A percentile compares a stretch with the other conserved stretches of the same genome.
Evolutionary conservation across 2,329 filamentous ascomycete species (phyloP).

Genomic region (Tolypocladium tundrense): DNA sequence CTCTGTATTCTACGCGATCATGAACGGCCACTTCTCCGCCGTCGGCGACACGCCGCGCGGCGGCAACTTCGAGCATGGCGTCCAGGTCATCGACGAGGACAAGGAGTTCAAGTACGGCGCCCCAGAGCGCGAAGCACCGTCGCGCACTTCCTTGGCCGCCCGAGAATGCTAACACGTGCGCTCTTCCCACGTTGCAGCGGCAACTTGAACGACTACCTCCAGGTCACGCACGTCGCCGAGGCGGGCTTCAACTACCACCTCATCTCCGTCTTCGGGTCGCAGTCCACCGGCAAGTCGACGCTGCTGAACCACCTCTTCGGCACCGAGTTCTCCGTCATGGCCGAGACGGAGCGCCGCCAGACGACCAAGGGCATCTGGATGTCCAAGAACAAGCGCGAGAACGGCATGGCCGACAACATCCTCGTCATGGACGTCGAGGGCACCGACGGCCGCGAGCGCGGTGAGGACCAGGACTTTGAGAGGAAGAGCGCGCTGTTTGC

Average conservation of each 20-base stretch:
- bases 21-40: slow-evolving; percentile 75
- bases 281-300: slow-evolving; percentile 97
- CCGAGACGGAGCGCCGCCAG: slow-evolving; percentile 84
- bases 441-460: slow-evolving; percentile 89
- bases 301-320: slow-evolving; percentile 92
- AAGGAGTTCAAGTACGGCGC: slow-evolving; percentile 81
- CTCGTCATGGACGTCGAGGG: slow-evolving; percentile 99
- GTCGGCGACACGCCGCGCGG: slow-evolving; percentile 56
- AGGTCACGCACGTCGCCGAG: slow-evolving; percentile 66
- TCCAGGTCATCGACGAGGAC: slow-evolving; percentile 86
- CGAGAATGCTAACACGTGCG: slow-evolving; percentile 6
- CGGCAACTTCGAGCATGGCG: slow-evolving; percentile 77
- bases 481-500: slow-evolving; percentile 96
- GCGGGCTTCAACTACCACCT: slow-evolving; percentile 98
- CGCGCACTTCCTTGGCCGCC: background rate
- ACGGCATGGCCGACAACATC: slow-evolving; percentile 89
- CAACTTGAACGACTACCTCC: slow-evolving; percentile 73
- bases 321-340: slow-evolving; percentile 96
- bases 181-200: slow-evolving; percentile 37
- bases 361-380: slow-evolving; percentile 99
- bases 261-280: slow-evolving; percentile 96
- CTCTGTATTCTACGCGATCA: slow-evolving; percentile 20
- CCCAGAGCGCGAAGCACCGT: background rate
- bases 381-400: slow-evolving; percentile 80
- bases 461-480: slow-evolving; percentile 98